Evolutionary conservation across 495 filamentous ascomycete genomes (phyloP).

Genomic region (Lasiosphaeria miniovina): DNA sequence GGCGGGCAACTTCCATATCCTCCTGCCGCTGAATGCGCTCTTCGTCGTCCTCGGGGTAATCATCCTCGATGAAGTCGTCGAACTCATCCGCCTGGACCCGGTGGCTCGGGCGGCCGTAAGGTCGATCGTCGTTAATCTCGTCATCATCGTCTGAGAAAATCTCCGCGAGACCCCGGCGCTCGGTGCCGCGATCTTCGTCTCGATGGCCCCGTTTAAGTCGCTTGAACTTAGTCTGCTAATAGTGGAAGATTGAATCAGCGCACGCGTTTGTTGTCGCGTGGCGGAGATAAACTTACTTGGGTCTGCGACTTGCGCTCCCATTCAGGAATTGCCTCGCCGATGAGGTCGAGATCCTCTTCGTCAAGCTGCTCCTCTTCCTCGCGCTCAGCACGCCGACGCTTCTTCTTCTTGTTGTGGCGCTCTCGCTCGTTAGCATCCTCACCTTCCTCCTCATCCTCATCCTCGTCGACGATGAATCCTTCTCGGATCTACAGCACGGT

Average conservation of each 20-base stretch:
- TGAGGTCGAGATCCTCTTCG: constrained; percentile 94
- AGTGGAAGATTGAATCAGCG: background rate
- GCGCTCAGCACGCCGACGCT: constrained; percentile 69
- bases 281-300: constrained; percentile 50
- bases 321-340: constrained; percentile 72
- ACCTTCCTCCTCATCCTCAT: constrained; percentile 72
- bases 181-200: constrained; percentile 57
- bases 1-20: constrained; percentile 79
- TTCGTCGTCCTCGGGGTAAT: constrained; percentile 84
- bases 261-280: too few species aligned
- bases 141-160: constrained; percentile 98
- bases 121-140: constrained; percentile 55
- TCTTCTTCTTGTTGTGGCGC: constrained; percentile 58
- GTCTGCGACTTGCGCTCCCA: constrained; percentile 60
- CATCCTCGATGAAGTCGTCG: constrained; percentile 96
- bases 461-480: constrained; percentile 95
- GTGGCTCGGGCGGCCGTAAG: constrained; percentile 49
- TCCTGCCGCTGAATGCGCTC: constrained; percentile 72
- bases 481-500: constrained; percentile 63
- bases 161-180: constrained; percentile 71
- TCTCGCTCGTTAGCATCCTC: constrained; percentile 62
- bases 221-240: constrained; percentile 78
- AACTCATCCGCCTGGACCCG: constrained; percentile 75
- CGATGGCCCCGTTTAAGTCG: constrained; percentile 89
- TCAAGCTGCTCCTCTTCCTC: constrained; percentile 88